phyloP scores from a whole-genome alignment of 108 stramenopile genomes.

The Discostella pseudostelligera region DNA sequence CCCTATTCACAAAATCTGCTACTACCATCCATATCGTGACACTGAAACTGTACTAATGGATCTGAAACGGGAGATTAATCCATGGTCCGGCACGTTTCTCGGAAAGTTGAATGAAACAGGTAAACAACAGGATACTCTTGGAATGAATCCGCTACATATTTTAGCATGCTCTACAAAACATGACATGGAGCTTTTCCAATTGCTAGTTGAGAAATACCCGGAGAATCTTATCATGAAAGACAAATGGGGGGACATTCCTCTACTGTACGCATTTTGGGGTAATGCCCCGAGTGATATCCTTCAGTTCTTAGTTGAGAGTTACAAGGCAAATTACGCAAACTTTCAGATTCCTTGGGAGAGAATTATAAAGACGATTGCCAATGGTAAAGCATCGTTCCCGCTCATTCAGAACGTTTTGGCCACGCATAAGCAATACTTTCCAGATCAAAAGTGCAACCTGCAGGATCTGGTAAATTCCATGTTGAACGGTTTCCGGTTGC shows the following conservation, averaged over 20 bases:
- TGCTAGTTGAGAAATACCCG: neutral
- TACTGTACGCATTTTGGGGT: constrained; percentile 6
- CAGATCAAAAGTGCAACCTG: neutral
- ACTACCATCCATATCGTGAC: neutral
- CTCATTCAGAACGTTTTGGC: neutral
- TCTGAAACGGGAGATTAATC: neutral
- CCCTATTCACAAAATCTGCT: neutral
- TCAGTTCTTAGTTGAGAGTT: constrained; percentile 3
- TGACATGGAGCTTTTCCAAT: neutral
- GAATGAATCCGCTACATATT: constrained; percentile 8
- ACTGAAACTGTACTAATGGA: neutral
- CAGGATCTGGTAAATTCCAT: neutral
- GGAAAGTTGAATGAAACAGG: neutral
- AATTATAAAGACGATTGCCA: neutral
- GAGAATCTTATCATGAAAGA: neutral
- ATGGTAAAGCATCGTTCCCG: neutral
- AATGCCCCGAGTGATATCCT: neutral
- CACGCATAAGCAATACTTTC: neutral
- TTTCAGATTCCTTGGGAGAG: neutral
- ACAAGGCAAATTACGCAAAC: neutral
- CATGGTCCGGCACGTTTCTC: no score
- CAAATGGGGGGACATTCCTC: constrained; percentile 5
- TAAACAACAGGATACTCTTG: neutral
- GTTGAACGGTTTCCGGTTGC: neutral
- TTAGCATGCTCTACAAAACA: constrained; percentile 10